Conservation (phyloP, 1,139 yeast genomes). For the Fermentozyma sake region DNA sequence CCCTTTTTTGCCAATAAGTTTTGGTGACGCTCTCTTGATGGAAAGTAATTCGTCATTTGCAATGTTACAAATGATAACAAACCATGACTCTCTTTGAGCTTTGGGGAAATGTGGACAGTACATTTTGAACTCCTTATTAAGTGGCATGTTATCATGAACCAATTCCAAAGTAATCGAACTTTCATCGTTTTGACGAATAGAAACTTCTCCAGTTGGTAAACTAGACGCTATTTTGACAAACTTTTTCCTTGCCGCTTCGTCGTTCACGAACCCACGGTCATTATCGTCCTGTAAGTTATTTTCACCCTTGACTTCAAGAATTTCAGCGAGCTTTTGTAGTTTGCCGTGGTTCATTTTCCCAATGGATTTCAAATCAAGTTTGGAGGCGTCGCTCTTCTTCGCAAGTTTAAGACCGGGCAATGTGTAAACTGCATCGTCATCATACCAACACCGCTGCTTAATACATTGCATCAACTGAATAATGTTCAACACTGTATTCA, state of each 20-base stretch:
- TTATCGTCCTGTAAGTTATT: too few relatives aligned
- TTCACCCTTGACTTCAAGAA: constrained; percentile 32
- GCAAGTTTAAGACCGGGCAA: constrained; percentile 60
- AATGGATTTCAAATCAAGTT: constrained; percentile 12
- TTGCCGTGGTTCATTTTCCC: constrained; percentile 22
- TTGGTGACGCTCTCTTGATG: constrained; percentile 67
- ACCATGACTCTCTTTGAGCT: constrained; percentile 93
- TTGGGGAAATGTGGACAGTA: constrained; percentile 84
- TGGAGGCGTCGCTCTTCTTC: constrained; percentile 16
- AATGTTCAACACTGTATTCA: constrained; percentile 54
- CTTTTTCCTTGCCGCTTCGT: constrained; percentile 22
- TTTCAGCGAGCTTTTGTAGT: constrained; percentile 28
- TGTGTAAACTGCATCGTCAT: constrained; percentile 62
- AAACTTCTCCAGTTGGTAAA: constrained; percentile 44
- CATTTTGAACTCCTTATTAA: constrained; percentile 57
- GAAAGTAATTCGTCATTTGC: constrained; percentile 46
- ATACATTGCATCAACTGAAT: constrained; percentile 78
- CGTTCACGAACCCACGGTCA: constrained; percentile 9
- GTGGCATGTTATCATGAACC: constrained; percentile 50
- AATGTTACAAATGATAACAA: constrained; percentile 57
- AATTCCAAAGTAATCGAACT: constrained; percentile 42
- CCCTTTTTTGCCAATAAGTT: constrained; percentile 40
- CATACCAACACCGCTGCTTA: constrained; percentile 86
- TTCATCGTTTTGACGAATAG: constrained; percentile 27
- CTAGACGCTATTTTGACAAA: constrained; percentile 43